A percentile compares a stretch with the other conserved stretches of the same genome.
Evolutionary conservation across 1,284 basidiomycete species (phyloP).

Genomic region (Puccinia triticina): DNA sequence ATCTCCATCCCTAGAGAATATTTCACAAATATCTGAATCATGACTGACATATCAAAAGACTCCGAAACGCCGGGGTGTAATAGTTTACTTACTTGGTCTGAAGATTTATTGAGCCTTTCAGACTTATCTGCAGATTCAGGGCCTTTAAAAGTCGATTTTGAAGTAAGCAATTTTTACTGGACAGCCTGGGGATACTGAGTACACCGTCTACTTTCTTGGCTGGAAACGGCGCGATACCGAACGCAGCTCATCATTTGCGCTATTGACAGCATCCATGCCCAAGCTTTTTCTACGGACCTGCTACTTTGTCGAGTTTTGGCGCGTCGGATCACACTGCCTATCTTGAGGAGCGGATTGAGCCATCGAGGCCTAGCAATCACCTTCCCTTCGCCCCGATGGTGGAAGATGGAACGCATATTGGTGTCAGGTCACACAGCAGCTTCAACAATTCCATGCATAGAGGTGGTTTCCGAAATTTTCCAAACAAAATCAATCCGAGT

Average conservation of each 20-base stretch:
- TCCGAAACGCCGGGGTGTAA: not conserved
- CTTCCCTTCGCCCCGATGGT: not conserved
- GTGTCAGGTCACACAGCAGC: not conserved
- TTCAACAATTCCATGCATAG: not conserved
- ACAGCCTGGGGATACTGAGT: not conserved
- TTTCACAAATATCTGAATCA: not conserved
- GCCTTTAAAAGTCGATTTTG: constrained; percentile 9
- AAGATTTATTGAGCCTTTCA: constrained; percentile 23
- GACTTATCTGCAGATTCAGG: not conserved
- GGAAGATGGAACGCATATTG: not conserved
- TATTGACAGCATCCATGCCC: constrained; percentile 17
- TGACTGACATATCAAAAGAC: constrained; percentile 23
- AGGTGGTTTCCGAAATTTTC: not conserved
- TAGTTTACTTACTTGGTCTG: constrained; percentile 15
- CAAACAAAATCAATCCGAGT: not conserved
- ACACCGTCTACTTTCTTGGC: not conserved
- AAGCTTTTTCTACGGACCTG: not conserved
- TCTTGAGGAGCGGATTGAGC: constrained; percentile 2
- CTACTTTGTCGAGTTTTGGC: not conserved
- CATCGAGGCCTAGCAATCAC: not conserved
- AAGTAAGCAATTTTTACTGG: constrained; percentile 5
- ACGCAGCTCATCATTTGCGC: not conserved
- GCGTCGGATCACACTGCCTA: not conserved
- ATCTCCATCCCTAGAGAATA: not conserved
- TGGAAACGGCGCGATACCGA: not conserved